phyloP scores from a whole-genome alignment of 2,329 filamentous ascomycete species.

The Epichloe brachyelytri region DNA sequence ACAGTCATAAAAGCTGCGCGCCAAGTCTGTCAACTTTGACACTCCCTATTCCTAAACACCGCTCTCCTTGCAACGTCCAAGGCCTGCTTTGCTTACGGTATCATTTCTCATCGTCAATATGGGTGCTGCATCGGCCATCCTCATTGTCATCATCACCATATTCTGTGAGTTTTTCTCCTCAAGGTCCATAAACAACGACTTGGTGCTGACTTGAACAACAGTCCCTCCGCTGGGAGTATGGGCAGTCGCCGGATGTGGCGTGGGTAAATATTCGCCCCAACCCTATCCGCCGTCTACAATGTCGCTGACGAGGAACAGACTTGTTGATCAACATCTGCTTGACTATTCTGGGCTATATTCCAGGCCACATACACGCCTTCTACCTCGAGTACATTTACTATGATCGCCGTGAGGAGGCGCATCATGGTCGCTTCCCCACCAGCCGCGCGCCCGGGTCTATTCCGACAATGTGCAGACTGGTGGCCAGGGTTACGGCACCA shows the following conservation, averaged over 20 bases:
- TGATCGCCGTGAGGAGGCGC: conserved; percentile 52
- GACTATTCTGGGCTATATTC: conserved; percentile 58
- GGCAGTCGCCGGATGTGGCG: conserved; percentile 51
- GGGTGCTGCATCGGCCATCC: conserved; percentile 34
- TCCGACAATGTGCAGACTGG: conserved; percentile 60
- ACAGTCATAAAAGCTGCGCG: no score
- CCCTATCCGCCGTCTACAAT: neutral
- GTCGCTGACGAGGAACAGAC: conserved; percentile 26
- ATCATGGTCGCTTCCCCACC: conserved; percentile 40
- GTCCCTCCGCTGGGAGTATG: conserved; percentile 55
- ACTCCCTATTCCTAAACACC: no score
- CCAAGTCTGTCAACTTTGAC: no score
- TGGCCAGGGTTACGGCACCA: conserved; percentile 50
- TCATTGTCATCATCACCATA: conserved; percentile 39
- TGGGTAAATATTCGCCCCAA: conserved; percentile 23
- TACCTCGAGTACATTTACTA: conserved; percentile 78
- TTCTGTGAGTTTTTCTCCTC: conserved; percentile 28
- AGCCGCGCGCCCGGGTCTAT: conserved; percentile 53
- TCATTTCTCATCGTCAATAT: conserved; percentile 21
- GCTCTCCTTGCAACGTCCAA: no score
- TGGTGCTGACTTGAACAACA: conserved; percentile 21
- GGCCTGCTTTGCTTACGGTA: neutral
- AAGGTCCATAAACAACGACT: neutral
- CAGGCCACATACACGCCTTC: conserved; percentile 69
- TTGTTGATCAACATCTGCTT: conserved; percentile 54